Conservation (phyloP, 2,329 filamentous ascomycete species). For the Talaromyces marneffei region DNA sequence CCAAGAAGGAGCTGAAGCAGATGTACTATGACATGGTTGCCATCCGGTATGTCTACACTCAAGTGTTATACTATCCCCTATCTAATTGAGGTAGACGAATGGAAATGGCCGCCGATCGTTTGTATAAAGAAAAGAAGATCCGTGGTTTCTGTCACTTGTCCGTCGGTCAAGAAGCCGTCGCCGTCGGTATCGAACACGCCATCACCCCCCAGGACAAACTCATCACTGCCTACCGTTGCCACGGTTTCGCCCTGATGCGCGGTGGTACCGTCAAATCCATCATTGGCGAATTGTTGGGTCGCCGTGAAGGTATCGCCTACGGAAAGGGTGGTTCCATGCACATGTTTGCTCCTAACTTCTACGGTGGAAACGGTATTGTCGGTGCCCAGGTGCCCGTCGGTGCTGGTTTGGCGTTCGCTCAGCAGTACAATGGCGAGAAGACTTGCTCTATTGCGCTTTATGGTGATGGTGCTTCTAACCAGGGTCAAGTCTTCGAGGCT, state of each 20-base stretch:
- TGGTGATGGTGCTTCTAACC: conserved; percentile 97
- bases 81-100: conserved; percentile 64
- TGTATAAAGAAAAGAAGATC: conserved; percentile 99
- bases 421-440: conserved; percentile 85
- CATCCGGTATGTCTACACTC: conserved; percentile 62
- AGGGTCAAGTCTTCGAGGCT: conserved; percentile 98
- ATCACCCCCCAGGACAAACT: conserved; percentile 87
- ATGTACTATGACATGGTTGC: conserved; percentile 99
- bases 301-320: conserved; percentile 93
- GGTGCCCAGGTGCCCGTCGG: conserved; percentile 97
- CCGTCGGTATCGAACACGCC: conserved; percentile 93
- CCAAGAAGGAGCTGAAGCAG: conserved; percentile 96
- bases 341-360: conserved; percentile 98
- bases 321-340: conserved; percentile 99
- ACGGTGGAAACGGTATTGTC: conserved; percentile 97
- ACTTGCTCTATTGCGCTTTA: conserved; percentile 86
- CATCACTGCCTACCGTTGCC: conserved; percentile 98
- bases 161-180: conserved; percentile 94
- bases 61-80: neutral
- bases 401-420: conserved; percentile 91
- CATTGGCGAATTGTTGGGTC: conserved; percentile 91
- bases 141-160: conserved; percentile 99
- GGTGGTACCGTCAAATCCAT: conserved; percentile 85
- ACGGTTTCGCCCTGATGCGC: conserved; percentile 97
- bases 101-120: conserved; percentile 97